A percentile compares a stretch with the other conserved stretches of the same genome.
Evolutionary conservation across 495 filamentous ascomycete genomes (phyloP).

Genomic region (Penicillium angulare): DNA sequence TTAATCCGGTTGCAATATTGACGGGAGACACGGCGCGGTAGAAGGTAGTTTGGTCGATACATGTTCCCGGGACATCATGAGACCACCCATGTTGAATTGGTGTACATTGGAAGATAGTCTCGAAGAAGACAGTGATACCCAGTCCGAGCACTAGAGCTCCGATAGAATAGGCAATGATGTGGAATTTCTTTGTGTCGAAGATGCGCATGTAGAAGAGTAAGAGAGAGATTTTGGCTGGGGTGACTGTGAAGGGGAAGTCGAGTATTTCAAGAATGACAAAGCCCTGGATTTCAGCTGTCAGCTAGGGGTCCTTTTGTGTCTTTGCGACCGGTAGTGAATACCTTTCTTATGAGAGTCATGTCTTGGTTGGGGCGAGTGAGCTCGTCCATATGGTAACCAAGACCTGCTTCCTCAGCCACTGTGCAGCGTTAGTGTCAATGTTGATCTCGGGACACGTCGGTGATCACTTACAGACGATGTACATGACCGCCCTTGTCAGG

Average conservation of each 20-base stretch:
- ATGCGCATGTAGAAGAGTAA: conserved; percentile 45
- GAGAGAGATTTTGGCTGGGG: conserved; percentile 22
- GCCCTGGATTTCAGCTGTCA: not conserved
- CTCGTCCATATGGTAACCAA: conserved; percentile 5
- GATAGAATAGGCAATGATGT: conserved; percentile 30
- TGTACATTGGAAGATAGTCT: conserved; percentile 31
- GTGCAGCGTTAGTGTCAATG: not conserved
- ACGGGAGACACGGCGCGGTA: conserved; percentile 30
- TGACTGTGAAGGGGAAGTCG: conserved; percentile 15
- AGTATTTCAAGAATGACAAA: conserved; percentile 10
- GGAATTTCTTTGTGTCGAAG: conserved; percentile 25
- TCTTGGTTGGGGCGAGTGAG: not conserved
- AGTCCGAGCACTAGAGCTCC: conserved; percentile 24
- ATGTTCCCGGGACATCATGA: conserved; percentile 17
- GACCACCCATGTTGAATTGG: conserved; percentile 33
- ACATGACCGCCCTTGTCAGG: conserved; percentile 8
- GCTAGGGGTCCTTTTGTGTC: not conserved
- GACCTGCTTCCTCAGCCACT: conserved; percentile 10
- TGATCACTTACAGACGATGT: conserved; percentile 10
- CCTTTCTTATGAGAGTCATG: conserved; percentile 8
- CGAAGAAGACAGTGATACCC: conserved; percentile 26
- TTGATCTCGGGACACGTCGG: not conserved
- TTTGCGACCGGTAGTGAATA: not conserved
- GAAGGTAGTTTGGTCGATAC: conserved; percentile 28
- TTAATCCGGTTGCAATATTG: conserved; percentile 35